These are phyloP conservation scores for Picea glauca DNA, from an alignment of 75 land plant genomes.

Conservation along the genomic window DNA sequence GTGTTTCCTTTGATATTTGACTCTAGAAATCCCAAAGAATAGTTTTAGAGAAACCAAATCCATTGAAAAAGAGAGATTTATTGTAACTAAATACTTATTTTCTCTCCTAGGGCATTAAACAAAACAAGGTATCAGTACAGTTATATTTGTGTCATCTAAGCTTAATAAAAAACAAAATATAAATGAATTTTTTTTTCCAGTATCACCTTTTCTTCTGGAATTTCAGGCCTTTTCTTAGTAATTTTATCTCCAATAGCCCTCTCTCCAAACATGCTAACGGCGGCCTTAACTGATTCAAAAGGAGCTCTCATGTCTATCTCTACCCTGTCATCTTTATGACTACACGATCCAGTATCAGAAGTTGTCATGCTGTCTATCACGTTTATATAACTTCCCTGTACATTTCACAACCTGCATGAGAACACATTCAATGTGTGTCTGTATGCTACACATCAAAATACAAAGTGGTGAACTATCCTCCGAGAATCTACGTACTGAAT, in stretches of 20 bases:
- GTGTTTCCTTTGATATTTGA: background rate
- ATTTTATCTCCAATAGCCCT: constrained; percentile 23
- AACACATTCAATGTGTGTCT: background rate
- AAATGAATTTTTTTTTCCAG: background rate
- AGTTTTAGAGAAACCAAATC: background rate
- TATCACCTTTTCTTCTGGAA: constrained; percentile 32
- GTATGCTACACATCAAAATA: background rate
- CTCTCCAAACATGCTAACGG: constrained; percentile 30
- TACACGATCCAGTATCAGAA: constrained; percentile 8
- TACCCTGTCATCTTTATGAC: constrained; percentile 8
- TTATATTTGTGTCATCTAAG: background rate
- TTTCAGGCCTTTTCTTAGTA: constrained; percentile 32
- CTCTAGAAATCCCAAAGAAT: background rate
- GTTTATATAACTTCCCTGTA: background rate
- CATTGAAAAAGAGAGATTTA: background rate
- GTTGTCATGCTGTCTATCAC: background rate
- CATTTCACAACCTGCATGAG: background rate
- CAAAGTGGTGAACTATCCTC: background rate
- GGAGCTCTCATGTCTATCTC: constrained; percentile 28
- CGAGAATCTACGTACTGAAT: background rate
- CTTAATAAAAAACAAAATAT: background rate
- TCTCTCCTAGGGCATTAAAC: background rate
- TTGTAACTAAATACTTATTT: background rate
- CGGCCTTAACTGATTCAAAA: constrained; percentile 37
- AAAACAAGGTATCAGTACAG: background rate